Conservation (phyloP, 2,329 filamentous ascomycete species). For the Phaeosphaeria sp. region DNA sequence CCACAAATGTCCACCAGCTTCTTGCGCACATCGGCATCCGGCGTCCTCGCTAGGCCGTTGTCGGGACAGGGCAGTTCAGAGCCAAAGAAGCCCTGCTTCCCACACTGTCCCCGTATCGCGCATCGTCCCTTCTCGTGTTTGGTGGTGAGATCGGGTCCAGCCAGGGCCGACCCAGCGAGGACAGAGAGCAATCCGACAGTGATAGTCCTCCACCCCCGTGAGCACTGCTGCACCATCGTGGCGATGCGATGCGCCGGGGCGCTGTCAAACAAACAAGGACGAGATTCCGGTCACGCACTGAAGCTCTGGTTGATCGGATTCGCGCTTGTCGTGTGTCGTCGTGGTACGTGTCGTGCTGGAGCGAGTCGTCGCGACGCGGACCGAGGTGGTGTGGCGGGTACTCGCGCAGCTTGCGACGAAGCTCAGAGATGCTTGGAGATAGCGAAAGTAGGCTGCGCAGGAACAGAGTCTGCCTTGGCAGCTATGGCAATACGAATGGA, state of each 20-base stretch:
- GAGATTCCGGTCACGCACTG: not conserved
- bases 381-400: not conserved
- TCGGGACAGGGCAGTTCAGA: slow-evolving; percentile 90
- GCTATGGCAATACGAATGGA: not conserved
- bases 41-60: slow-evolving; percentile 80
- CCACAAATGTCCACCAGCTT: slow-evolving; percentile 88
- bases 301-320: not conserved
- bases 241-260: slow-evolving; percentile 18
- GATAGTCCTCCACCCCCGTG: slow-evolving; percentile 17
- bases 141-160: slow-evolving; percentile 41
- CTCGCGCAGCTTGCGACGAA: not conserved
- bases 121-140: slow-evolving; percentile 88
- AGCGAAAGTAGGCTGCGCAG: not conserved
- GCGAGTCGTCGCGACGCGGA: not conserved
- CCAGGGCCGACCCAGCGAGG: slow-evolving; percentile 35
- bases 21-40: slow-evolving; percentile 72
- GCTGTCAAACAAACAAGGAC: slow-evolving; percentile 1
- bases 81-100: slow-evolving; percentile 88
- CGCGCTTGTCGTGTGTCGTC: not conserved
- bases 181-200: slow-evolving; percentile 37
- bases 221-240: slow-evolving; percentile 30
- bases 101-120: slow-evolving; percentile 89
- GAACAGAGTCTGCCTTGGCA: not conserved
- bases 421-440: not conserved
- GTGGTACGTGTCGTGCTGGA: not conserved